A percentile compares a stretch with the other conserved stretches of the same genome.
Conservation (phyloP, 768 basidiomycete species). For the Daedalea quercina region DNA sequence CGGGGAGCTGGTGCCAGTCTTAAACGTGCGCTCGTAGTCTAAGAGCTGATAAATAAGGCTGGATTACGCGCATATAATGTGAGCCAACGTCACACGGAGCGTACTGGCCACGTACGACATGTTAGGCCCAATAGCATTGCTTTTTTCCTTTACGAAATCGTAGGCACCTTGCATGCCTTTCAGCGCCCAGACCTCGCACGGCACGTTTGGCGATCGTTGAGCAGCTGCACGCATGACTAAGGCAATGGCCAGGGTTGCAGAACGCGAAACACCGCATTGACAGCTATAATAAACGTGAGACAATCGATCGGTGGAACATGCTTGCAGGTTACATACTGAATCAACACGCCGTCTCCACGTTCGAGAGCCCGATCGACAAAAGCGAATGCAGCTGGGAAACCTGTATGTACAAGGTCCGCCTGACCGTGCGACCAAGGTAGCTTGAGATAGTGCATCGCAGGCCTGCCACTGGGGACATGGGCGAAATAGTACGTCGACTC, state of each 20-base stretch:
- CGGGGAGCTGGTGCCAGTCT: slow-evolving; percentile 41
- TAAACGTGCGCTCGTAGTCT: slow-evolving; percentile 80
- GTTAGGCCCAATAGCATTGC: slow-evolving; percentile 84
- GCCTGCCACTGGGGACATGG: slow-evolving; percentile 61
- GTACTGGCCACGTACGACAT: slow-evolving; percentile 68
- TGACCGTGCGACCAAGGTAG: slow-evolving; percentile 94
- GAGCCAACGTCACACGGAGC: not conserved
- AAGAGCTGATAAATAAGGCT: slow-evolving; percentile 91
- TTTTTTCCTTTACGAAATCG: slow-evolving; percentile 84
- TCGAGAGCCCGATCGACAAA: slow-evolving; percentile 75
- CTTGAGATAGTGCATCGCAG: slow-evolving; percentile 82
- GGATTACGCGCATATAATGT: slow-evolving; percentile 8
- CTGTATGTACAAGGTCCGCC: slow-evolving; percentile 72
- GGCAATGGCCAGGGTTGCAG: slow-evolving; percentile 85
- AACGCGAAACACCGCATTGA: slow-evolving; percentile 90
- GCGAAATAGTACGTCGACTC: slow-evolving; percentile 60
- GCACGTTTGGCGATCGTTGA: slow-evolving; percentile 53
- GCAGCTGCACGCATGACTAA: slow-evolving; percentile 92
- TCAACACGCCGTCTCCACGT: slow-evolving; percentile 73
- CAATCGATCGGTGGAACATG: not conserved
- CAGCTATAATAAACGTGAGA: slow-evolving; percentile 43
- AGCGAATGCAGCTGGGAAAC: slow-evolving; percentile 74
- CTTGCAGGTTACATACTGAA: slow-evolving; percentile 57
- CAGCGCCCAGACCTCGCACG: slow-evolving; percentile 70
- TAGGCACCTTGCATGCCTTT: slow-evolving; percentile 90